Evolutionary conservation across 805 yeast genomes (phyloP).

Genomic region (Yamadazyma phyllophila): DNA sequence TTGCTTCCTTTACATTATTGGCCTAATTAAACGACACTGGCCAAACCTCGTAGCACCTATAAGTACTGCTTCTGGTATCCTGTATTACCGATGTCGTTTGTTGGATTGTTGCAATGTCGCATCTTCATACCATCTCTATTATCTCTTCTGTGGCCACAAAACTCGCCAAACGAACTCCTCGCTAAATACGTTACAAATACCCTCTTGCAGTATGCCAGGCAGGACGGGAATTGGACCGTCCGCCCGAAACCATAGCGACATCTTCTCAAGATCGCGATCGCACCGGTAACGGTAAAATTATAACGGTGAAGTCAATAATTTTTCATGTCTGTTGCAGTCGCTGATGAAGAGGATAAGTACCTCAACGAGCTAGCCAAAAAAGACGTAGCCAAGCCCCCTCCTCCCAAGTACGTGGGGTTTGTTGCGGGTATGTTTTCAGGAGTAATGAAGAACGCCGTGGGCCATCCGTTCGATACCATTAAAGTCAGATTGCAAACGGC

Average conservation of each 20-base stretch:
- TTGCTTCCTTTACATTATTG: too few relatives aligned
- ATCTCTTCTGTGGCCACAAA: too few relatives aligned
- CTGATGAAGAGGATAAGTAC: conserved; percentile 26
- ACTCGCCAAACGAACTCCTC: too few relatives aligned
- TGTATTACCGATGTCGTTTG: too few relatives aligned
- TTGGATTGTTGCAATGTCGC: too few relatives aligned
- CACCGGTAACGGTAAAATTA: neutral
- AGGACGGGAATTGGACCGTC: too few relatives aligned
- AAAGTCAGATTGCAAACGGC: conserved; percentile 81
- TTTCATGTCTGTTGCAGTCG: conserved; percentile 24
- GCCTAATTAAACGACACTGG: too few relatives aligned
- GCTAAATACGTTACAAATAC: too few relatives aligned
- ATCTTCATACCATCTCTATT: too few relatives aligned
- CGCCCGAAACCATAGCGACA: neutral
- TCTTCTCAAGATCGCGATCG: neutral
- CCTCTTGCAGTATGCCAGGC: too few relatives aligned
- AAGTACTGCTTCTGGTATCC: too few relatives aligned
- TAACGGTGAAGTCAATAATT: neutral
- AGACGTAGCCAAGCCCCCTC: conserved; percentile 22
- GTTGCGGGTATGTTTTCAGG: conserved; percentile 90
- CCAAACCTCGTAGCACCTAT: too few relatives aligned
- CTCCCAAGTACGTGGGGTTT: conserved; percentile 67
- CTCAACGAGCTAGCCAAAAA: conserved; percentile 10
- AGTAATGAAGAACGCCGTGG: conserved; percentile 81
- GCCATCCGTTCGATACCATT: conserved; percentile 91